Conservation (phyloP, 495 filamentous ascomycete species). For the Aspergillus kassunensis region DNA sequence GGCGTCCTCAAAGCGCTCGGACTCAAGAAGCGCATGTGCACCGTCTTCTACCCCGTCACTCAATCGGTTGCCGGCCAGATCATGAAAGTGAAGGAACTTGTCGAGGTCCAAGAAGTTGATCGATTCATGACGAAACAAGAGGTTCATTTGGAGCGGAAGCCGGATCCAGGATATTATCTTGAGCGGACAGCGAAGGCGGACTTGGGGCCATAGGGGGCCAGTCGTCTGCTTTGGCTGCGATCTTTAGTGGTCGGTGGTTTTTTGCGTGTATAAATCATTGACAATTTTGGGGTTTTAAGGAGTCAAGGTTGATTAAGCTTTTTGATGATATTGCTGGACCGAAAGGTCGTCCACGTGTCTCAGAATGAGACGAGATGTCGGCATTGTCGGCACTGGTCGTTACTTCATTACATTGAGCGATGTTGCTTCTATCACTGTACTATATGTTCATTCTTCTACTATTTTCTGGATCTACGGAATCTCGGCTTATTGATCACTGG, state of each 20-base stretch:
- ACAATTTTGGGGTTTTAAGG: conserved; percentile 1
- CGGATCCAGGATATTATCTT: conserved; percentile 80
- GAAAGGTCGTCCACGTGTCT: neutral
- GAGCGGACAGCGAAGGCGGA: conserved; percentile 55
- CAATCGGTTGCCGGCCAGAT: conserved; percentile 88
- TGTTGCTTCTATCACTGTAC: conserved; percentile 35
- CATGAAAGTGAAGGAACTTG: conserved; percentile 95
- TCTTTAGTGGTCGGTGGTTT: no score
- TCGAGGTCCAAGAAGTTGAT: conserved; percentile 81
- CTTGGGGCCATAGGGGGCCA: conserved; percentile 20
- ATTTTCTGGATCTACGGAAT: conserved; percentile 8
- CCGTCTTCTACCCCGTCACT: conserved; percentile 87
- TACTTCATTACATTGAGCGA: conserved; percentile 40
- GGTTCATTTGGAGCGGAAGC: conserved; percentile 67
- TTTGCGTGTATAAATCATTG: neutral
- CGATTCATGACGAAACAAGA: conserved; percentile 64
- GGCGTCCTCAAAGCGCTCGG: conserved; percentile 87
- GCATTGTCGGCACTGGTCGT: neutral
- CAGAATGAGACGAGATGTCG: no score
- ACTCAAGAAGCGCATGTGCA: conserved; percentile 78
- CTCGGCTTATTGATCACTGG: neutral
- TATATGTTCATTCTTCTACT: conserved; percentile 22
- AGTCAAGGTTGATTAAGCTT: conserved; percentile 11
- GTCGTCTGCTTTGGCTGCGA: no score
- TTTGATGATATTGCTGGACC: conserved; percentile 1